Percentiles rank a stretch among this genome's conserved stretches.
These are phyloP conservation scores for Plantago coronopus DNA, from an alignment of 305 asterid genomes.

Conservation along the genomic window DNA sequence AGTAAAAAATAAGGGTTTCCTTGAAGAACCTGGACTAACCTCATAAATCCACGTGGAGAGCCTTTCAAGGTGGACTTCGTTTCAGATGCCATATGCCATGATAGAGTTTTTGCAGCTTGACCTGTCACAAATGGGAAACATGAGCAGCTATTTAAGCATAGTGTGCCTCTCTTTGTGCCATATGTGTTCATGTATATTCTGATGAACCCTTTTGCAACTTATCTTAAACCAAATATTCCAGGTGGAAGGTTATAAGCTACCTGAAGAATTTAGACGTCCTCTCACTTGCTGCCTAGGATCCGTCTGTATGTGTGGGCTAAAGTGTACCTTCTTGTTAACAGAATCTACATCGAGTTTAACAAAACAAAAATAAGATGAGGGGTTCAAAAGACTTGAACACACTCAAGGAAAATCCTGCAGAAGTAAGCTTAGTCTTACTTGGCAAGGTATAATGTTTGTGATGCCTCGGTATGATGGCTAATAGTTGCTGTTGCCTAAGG, in stretches of 20 bases:
- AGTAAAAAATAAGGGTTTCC: slow-evolving; percentile 9
- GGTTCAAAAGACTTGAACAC: slow-evolving; percentile 19
- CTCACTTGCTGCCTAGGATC: slow-evolving; percentile 68
- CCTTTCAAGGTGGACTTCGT: slow-evolving; percentile 86
- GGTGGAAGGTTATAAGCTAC: slow-evolving; percentile 31
- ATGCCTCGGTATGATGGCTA: slow-evolving; percentile 86
- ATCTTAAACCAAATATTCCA: slow-evolving; percentile 15
- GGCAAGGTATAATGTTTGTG: slow-evolving; percentile 97
- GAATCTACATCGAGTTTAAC: slow-evolving; percentile 48
- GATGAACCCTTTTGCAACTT: background rate
- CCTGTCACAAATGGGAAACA: slow-evolving; percentile 38
- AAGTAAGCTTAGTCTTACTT: slow-evolving; percentile 41
- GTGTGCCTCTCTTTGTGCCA: background rate
- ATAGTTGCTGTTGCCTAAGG: slow-evolving; percentile 84
- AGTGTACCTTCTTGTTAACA: slow-evolving; percentile 89
- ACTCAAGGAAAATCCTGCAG: slow-evolving; percentile 8
- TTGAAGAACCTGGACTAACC: slow-evolving; percentile 41
- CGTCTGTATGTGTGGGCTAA: slow-evolving; percentile 72
- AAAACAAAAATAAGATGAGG: slow-evolving; percentile 19
- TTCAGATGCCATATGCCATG: slow-evolving; percentile 98
- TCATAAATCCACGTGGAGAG: slow-evolving; percentile 47
- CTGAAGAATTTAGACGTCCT: slow-evolving; percentile 63
- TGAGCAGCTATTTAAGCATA: slow-evolving; percentile 8
- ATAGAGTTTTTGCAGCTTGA: slow-evolving; percentile 73
- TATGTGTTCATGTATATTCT: background rate